phyloP scores from a whole-genome alignment of 2,329 filamentous ascomycete genomes.

The Davidsoniella eucalypti region DNA sequence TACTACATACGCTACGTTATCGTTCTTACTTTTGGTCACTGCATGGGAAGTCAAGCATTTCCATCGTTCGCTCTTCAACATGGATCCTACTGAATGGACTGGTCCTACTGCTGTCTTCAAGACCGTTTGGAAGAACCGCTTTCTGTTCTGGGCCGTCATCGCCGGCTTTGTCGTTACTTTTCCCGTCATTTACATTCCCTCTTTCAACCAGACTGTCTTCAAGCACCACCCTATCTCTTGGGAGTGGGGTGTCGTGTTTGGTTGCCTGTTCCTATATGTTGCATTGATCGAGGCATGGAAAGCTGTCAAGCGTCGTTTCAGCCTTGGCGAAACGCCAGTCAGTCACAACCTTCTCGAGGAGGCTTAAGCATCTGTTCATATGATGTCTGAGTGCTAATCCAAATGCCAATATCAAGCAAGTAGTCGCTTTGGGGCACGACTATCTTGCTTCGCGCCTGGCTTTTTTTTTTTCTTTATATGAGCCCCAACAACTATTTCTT shows the following conservation, averaged over 20 bases:
- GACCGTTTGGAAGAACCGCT: conserved; percentile 53
- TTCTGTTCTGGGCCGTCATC: conserved; percentile 48
- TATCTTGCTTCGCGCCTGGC: too few species aligned
- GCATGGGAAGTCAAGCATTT: conserved; percentile 63
- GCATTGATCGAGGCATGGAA: conserved; percentile 53
- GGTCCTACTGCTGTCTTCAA: conserved; percentile 34
- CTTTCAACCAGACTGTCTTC: conserved; percentile 49
- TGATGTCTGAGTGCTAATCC: not conserved
- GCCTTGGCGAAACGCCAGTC: conserved; percentile 17
- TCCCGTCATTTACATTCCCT: conserved; percentile 50
- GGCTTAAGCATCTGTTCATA: not conserved
- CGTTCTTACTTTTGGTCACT: conserved; percentile 50
- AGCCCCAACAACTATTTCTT: not conserved
- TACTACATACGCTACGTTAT: conserved; percentile 52
- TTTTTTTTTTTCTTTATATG: not conserved
- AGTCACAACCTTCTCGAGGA: conserved; percentile 4
- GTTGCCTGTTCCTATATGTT: conserved; percentile 43
- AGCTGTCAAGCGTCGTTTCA: conserved; percentile 40
- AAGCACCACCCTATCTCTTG: conserved; percentile 51
- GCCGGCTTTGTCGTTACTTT: conserved; percentile 43
- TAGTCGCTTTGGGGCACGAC: not conserved
- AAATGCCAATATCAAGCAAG: not conserved
- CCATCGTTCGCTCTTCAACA: conserved; percentile 50
- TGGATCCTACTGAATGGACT: conserved; percentile 36
- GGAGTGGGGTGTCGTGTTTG: conserved; percentile 56